Evolutionary conservation across 805 yeast genomes (phyloP).

Genomic region (Candida awuae): DNA sequence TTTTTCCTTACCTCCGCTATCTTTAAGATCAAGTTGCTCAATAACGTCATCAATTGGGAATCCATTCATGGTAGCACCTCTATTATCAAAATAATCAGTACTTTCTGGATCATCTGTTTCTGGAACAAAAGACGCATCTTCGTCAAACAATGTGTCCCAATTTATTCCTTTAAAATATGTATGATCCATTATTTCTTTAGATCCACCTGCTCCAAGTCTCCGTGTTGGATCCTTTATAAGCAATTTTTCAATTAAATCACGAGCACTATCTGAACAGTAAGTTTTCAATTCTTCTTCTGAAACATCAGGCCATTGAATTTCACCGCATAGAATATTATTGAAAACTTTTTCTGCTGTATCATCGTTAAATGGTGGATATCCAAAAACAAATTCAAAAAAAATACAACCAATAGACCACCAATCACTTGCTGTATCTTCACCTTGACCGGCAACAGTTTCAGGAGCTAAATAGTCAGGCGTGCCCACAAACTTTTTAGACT

Average conservation of each 20-base stretch:
- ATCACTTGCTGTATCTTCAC: constrained; percentile 81
- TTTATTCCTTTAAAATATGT: constrained; percentile 64
- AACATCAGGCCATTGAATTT: constrained; percentile 78
- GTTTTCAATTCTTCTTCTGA: constrained; percentile 43
- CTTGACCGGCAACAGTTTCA: constrained; percentile 79
- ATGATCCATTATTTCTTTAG: constrained; percentile 70
- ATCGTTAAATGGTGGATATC: constrained; percentile 93
- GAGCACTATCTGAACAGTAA: constrained; percentile 57
- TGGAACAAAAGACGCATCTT: constrained; percentile 81
- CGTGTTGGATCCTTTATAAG: constrained; percentile 54
- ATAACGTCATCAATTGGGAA: constrained; percentile 36
- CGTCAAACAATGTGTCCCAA: constrained; percentile 67
- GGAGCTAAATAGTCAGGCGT: constrained; percentile 98
- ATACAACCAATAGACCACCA: constrained; percentile 99
- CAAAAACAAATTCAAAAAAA: constrained; percentile 82
- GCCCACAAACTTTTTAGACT: constrained; percentile 71
- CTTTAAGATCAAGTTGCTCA: too few species aligned
- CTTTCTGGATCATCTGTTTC: constrained; percentile 68
- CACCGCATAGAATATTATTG: constrained; percentile 64
- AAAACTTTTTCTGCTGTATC: constrained; percentile 73
- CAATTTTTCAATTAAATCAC: constrained; percentile 60
- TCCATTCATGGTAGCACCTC: constrained; percentile 74
- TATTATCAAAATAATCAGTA: constrained; percentile 82
- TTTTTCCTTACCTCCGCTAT: constrained; percentile 2
- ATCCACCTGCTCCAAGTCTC: constrained; percentile 74